These are phyloP conservation scores for Rosa hybrid DNA, from an alignment of 331 rosid species.

Conservation along the genomic window DNA sequence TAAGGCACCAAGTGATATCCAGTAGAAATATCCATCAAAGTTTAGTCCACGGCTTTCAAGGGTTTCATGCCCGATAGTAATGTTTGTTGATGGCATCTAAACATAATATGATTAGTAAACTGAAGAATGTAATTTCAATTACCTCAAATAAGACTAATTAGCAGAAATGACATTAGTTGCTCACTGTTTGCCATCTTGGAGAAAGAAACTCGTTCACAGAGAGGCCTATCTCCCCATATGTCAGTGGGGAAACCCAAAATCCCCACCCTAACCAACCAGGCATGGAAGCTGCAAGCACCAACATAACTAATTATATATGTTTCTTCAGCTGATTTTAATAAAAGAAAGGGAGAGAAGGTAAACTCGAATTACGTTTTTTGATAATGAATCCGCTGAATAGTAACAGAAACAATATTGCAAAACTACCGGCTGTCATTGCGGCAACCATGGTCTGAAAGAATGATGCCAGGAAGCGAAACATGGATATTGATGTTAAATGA, in stretches of 20 bases:
- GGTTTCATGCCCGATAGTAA: constrained; percentile 39
- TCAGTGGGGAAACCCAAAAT: constrained; percentile 64
- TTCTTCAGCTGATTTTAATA: background rate
- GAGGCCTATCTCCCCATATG: constrained; percentile 63
- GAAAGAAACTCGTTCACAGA: constrained; percentile 61
- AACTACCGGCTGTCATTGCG: constrained; percentile 41
- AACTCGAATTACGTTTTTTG: constrained; percentile 30
- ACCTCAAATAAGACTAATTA: background rate
- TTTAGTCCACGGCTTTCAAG: constrained; percentile 54
- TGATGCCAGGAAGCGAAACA: constrained; percentile 65
- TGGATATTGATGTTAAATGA: constrained; percentile 54
- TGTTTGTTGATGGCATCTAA: constrained; percentile 43
- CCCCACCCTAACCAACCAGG: constrained; percentile 70
- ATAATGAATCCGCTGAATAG: constrained; percentile 60
- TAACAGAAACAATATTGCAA: constrained; percentile 32
- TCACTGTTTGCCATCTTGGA: constrained; percentile 64
- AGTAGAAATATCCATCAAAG: constrained; percentile 46
- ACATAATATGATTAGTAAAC: background rate
- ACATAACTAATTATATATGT: background rate
- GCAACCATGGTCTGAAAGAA: constrained; percentile 46
- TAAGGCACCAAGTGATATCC: constrained; percentile 57
- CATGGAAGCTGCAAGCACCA: constrained; percentile 55
- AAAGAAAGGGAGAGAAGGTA: constrained; percentile 1
- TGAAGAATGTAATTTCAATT: background rate
- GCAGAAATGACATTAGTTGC: background rate